Evolutionary conservation across 2,329 filamentous ascomycete genomes (phyloP), one percentile per base, ranked within the genome.

Genomic region (Scedosporium dehoogii): DNA sequence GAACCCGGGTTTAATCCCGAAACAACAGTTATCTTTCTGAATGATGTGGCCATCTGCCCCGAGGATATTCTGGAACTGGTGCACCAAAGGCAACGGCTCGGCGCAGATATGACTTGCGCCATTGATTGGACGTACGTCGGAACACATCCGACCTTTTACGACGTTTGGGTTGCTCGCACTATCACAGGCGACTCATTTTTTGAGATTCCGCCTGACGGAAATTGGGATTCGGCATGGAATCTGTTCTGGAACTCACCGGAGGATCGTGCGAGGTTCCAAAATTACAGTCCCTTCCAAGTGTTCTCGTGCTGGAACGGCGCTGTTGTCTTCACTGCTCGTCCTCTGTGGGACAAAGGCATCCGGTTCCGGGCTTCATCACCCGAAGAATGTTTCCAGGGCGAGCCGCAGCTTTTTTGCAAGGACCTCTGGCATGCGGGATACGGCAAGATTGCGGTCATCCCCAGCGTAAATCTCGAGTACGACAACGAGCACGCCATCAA

Each of bases 291-390:
- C 0, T 81, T 85, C 64, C 84, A 85, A 68, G 83, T 85, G 0
- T 86, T 83, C 63, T 70, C 82, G 0, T 86, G 84, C 69, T 86
- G 84, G 83, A 85, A 85, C 63, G 84, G 84, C 2, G 81, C 78
- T 0, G 74, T 75, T 0, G 77, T 75, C 0, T 78, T 85, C 60
- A 72, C 71, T 0, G 82, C 81, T 0, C 70, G 71, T 48, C 80
- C 81, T 0, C 68, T 85, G 7, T 63, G 83, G 3, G 70, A 75
- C 14, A 67, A 72, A 0, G 72, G 71, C 9, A 68, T 85, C 2
- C 65, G 68, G 5, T 85, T 85, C 67, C 75, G 83, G 1, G 67
- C 71, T 16, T 66, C 65, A 1, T 62, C 63, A 9, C 56, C 44
- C 4, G 73, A 69, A 4, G 83, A 85, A 67, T 86, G 83, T 63